Base-by-base conservation (phyloP, 345 rosid genomes). In the Iberis pinnata region DNA sequence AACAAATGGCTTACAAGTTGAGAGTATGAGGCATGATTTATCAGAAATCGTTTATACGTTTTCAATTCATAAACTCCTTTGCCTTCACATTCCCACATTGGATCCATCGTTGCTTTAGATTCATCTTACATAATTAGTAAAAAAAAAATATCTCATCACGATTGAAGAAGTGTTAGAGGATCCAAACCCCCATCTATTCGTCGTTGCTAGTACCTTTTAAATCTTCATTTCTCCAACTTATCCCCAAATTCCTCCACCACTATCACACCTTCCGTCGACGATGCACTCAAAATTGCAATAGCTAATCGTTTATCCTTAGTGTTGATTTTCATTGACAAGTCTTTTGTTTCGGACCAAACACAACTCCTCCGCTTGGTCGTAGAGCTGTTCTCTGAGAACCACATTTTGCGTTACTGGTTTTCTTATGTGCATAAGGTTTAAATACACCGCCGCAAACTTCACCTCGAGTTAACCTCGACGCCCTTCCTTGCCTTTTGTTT, bases 361-460 rank as follows among this genome's bases (percentile, higher is more conserved):
- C 51, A 19, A 88, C 98, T 0, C 98, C 96, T 8, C 95, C 96
- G 0, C 96, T 95, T 1, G 89, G 96, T 5, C 83, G 79, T 44
- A 92, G 83, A 13, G 98, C 96, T 6, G 80, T 81, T 13, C 89
- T 69, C 49, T 18, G 64, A 7, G 95, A 84, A 1, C 96, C 98
- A 0, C 78, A 77, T 7, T 95, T 80, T 18, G 98, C 96, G 37
- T 79, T 63, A 0, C 98, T 96, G 1, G 93, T 87, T 58, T 81
- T 82, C 93, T 87, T 92, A 64, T 92, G 96, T 2, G 75, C 56
- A 65, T 82, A 92, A 11, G 96, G 96, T 9, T 92, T 92, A 52
- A 37, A 77, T 0, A 96, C 98, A 11, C 98, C 98, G 2, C 98
- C 98, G n/a, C 93, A 64, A 16, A 92, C 98, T 60, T 92, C 90